Evolutionary conservation across 2,329 filamentous ascomycete species (phyloP).

Genomic region (Purpureocillium takamizusanense): DNA sequence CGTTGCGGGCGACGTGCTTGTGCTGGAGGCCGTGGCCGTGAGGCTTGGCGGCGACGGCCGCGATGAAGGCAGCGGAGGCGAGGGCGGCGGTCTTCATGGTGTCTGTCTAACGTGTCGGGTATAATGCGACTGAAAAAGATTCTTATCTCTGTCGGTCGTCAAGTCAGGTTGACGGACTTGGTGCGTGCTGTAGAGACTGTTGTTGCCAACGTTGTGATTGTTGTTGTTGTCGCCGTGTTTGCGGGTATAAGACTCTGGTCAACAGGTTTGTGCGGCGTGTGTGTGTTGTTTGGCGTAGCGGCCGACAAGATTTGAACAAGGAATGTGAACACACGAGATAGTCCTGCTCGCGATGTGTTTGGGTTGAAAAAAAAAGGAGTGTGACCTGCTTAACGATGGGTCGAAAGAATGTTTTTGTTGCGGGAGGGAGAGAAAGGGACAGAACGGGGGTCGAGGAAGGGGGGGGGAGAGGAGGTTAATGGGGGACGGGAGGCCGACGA

Average conservation of each 20-base stretch:
- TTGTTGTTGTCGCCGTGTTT: background rate
- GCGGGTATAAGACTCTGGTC: background rate
- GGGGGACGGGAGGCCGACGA: too few species aligned
- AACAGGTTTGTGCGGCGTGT: background rate
- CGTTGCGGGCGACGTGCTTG: conserved; percentile 26
- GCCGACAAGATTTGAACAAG: background rate
- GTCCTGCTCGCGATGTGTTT: conserved; percentile 7
- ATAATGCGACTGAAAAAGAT: too few species aligned
- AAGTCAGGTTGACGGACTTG: background rate
- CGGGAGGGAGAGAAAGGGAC: background rate
- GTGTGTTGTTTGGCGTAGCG: background rate
- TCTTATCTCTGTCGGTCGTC: too few species aligned
- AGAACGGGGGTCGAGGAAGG: background rate
- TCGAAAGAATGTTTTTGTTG: conserved; percentile 1
- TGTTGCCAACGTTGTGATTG: conserved; percentile 1
- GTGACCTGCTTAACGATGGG: conserved; percentile 5
- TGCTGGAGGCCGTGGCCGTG: conserved; percentile 28
- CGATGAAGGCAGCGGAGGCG: conserved; percentile 23
- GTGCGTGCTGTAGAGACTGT: background rate
- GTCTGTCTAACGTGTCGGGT: too few species aligned
- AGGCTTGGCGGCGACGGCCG: conserved; percentile 41
- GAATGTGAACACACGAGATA: conserved; percentile 1
- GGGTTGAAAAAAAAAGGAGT: background rate
- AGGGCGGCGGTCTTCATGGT: conserved; percentile 33
- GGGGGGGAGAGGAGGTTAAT: background rate